A percentile compares a stretch with the other conserved stretches of the same genome.
phyloP scores from a whole-genome alignment of 495 filamentous ascomycete species.

The Pseudevernia furfuracea region DNA sequence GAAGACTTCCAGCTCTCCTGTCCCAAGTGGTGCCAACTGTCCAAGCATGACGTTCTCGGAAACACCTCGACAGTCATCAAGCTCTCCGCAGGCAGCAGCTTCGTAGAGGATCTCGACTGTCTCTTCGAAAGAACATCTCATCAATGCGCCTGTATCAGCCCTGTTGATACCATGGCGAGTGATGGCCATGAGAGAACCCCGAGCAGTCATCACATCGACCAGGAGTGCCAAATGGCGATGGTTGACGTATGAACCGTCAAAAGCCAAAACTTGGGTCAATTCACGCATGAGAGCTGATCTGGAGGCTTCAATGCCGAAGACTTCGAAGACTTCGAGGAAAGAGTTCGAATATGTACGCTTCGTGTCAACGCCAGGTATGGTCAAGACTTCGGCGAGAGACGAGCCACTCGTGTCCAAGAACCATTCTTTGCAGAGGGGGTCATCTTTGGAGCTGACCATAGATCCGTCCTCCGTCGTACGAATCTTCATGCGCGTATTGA shows the following conservation, averaged over 20 bases:
- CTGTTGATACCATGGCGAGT: conserved; percentile 98
- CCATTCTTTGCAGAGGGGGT: conserved; percentile 77
- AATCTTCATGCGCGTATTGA: conserved; percentile 69
- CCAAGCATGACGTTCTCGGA: conserved; percentile 99
- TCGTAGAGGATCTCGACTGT: conserved; percentile 97
- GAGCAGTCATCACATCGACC: conserved; percentile 95
- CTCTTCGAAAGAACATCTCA: conserved; percentile 99
- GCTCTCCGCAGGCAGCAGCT: conserved; percentile 84
- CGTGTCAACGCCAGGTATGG: conserved; percentile 81
- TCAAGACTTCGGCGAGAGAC: conserved; percentile 69
- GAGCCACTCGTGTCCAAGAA: conserved; percentile 90
- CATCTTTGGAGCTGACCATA: conserved; percentile 59
- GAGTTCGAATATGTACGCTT: conserved; percentile 90
- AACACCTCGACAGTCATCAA: conserved; percentile 95
- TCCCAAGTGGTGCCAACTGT: conserved; percentile 92
- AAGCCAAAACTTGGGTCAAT: conserved; percentile 81
- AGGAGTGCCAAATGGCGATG: conserved; percentile 94
- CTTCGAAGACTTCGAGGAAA: conserved; percentile 84
- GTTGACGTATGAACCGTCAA: conserved; percentile 98
- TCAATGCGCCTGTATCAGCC: conserved; percentile 92
- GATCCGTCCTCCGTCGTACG: conserved; percentile 56
- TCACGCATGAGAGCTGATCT: conserved; percentile 79
- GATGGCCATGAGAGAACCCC: conserved; percentile 87
- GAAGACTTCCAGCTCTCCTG: conserved; percentile 85
- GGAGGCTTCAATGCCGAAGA: conserved; percentile 94